Evolutionary conservation across 495 filamentous ascomycete genomes (phyloP).

Genomic region (Cercophora samala): DNA sequence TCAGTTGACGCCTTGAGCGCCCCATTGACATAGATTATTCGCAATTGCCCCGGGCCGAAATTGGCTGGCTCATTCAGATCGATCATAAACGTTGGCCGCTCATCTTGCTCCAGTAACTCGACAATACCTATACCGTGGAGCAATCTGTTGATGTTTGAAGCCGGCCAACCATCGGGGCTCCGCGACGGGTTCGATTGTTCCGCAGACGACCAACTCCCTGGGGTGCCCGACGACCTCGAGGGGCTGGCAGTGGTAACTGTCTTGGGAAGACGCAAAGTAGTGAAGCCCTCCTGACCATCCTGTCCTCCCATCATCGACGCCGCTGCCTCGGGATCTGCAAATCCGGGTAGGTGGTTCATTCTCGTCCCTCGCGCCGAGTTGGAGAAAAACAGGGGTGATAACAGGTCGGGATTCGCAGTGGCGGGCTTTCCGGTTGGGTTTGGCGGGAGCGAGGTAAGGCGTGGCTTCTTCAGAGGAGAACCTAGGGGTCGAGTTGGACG

Average conservation of each 20-base stretch:
- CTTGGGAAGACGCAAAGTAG: conserved; percentile 61
- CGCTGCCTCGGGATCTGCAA: conserved; percentile 53
- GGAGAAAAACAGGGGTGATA: conserved; percentile 60
- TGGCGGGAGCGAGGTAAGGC: conserved; percentile 30
- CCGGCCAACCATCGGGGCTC: conserved; percentile 44
- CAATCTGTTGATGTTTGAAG: conserved; percentile 41
- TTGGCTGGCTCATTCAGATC: conserved; percentile 57
- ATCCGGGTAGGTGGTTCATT: conserved; percentile 50
- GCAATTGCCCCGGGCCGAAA: conserved; percentile 48
- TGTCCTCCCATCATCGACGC: conserved; percentile 57
- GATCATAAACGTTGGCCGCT: conserved; percentile 64
- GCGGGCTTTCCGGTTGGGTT: conserved; percentile 19
- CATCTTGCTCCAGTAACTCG: conserved; percentile 65
- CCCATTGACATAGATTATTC: conserved; percentile 58
- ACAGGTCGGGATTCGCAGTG: conserved; percentile 25
- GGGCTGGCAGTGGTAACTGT: conserved; percentile 52
- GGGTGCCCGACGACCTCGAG: conserved; percentile 47
- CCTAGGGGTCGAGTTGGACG: conserved; percentile 13
- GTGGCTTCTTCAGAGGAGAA: conserved; percentile 28
- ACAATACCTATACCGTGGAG: conserved; percentile 57
- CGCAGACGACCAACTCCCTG: conserved; percentile 44
- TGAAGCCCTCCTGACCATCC: conserved; percentile 53
- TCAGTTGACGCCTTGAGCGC: conserved; percentile 48
- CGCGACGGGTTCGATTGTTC: conserved; percentile 38
- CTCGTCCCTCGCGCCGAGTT: conserved; percentile 40